Base-by-base conservation (phyloP, 2,329 filamentous ascomycete genomes). In the Emergomyces orientalis region DNA sequence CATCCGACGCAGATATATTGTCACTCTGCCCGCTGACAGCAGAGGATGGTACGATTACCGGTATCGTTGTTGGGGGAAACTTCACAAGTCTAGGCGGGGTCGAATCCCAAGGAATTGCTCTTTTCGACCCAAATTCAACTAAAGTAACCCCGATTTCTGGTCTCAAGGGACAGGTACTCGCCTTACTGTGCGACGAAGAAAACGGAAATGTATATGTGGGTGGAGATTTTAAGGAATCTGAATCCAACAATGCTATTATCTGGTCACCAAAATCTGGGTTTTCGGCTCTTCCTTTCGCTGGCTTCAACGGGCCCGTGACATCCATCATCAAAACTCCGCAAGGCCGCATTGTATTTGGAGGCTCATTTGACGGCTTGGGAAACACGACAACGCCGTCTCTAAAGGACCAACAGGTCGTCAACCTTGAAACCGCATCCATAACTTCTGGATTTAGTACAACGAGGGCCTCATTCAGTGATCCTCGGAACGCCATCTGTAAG, bases 291-390 rank as follows among this genome's bases (percentile, higher is more conserved):
- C 88, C 93, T 2, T 99, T 99, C 78, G 86, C 87, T 49, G 95
- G 95, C 27, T 96, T 99, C 77, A 97, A 97, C 76, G 92, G 92
- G 32, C 90, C 90, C 1, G 91, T 99, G 60, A 85, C 85, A 65
- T 89, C 92, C 45, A 97, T 99, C 68, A 82, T 86, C 59, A 91
- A 90, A 76, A 85, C 87, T 25, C 81, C 87, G 1, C 88, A 90
- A 69, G 90, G 89, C 9, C 89, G 95, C 72, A 89, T 99, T 67
- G 84, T 97, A 62, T 99, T 97, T 72, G 95, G 91, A 56, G 94
- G 94, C 59, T 85, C 84, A 62, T 99, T 99, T 72, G 91, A 90
- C 63, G 91, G 91, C 8, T 78, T 97, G 9, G 91, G 91, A 65
- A 97, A 97, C 73, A 84, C 87, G 2, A 89, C 85, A 65, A 82